Percentiles rank a stretch among this genome's conserved stretches.
phyloP scores from a whole-genome alignment of 176 grass and related monocot species.

The Carex myosuroides region DNA sequence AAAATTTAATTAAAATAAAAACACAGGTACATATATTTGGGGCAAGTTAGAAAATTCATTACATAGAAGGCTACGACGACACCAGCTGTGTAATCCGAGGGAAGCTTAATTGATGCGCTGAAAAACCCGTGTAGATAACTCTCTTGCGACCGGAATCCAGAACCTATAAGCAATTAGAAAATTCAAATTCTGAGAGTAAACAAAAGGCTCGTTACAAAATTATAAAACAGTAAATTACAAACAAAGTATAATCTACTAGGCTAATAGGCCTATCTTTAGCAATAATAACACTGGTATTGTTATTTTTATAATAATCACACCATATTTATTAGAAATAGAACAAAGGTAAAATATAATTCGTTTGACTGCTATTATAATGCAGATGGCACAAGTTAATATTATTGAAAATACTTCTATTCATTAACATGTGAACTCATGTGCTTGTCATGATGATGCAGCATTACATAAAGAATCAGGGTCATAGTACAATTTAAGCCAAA shows the following conservation, averaged over 20 bases:
- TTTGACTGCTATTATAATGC: not conserved
- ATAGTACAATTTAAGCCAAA: not conserved
- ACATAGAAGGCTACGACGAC: constrained; percentile 93
- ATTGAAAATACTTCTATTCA: not conserved
- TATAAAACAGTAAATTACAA: not conserved
- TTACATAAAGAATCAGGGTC: not conserved
- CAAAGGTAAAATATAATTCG: not conserved
- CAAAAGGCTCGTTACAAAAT: not conserved
- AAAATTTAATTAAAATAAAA: not conserved
- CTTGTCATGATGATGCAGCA: not conserved
- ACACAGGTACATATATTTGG: not conserved
- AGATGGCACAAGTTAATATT: not conserved
- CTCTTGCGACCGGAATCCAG: constrained; percentile 67
- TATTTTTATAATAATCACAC: not conserved
- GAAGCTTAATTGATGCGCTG: constrained; percentile 79
- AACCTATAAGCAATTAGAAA: constrained; percentile 31
- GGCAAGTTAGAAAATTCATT: not conserved
- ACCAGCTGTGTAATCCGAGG: constrained; percentile 61
- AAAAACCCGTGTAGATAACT: constrained; percentile 66
- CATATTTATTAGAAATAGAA: not conserved
- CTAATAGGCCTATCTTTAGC: not conserved
- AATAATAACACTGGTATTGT: not conserved
- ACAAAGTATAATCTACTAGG: not conserved
- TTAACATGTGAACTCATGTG: not conserved
- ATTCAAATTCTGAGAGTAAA: not conserved